Evolutionary conservation across 495 filamentous ascomycete species (phyloP).

Genomic region (Umbilicaria muhlenbergii): DNA sequence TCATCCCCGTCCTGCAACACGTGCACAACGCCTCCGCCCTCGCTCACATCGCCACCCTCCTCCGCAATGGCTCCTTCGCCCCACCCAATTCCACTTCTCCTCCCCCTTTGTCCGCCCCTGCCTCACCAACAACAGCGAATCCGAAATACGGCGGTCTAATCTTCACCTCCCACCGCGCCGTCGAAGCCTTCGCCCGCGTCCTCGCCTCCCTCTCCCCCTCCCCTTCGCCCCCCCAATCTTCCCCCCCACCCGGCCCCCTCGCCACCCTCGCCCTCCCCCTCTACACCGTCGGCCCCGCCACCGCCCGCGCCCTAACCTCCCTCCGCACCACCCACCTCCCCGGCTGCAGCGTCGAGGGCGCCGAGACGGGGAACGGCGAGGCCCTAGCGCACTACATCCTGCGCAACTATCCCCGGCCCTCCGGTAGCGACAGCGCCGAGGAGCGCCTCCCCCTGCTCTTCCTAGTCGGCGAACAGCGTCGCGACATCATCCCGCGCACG

Average conservation of each 20-base stretch:
- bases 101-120: slow-evolving; percentile 4
- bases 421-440: slow-evolving; percentile 24
- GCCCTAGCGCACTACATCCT: slow-evolving; percentile 62
- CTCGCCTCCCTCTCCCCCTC: slow-evolving; percentile 6
- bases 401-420: slow-evolving; percentile 40
- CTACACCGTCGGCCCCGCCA: slow-evolving; percentile 90
- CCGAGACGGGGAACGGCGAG: slow-evolving; percentile 69
- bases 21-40: slow-evolving; percentile 34
- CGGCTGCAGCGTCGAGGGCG: slow-evolving; percentile 33
- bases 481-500: slow-evolving; percentile 76
- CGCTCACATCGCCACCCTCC: slow-evolving; percentile 22
- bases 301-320: slow-evolving; percentile 51
- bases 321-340: slow-evolving; percentile 31
- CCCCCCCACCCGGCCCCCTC: slow-evolving; percentile 12
- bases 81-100: slow-evolving; percentile 4
- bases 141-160: too few relatives aligned
- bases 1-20: slow-evolving; percentile 78
- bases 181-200: slow-evolving; percentile 28
- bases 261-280: slow-evolving; percentile 40
- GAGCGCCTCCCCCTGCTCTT: slow-evolving; percentile 49
- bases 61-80: slow-evolving; percentile 16
- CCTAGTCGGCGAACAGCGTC: slow-evolving; percentile 67
- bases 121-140: too few relatives aligned
- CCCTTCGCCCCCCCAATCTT: slow-evolving; percentile 2
- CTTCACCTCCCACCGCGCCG: slow-evolving; percentile 87